Base-by-base conservation (phyloP, 2,329 filamentous ascomycete species). In the Claviceps sp. region DNA sequence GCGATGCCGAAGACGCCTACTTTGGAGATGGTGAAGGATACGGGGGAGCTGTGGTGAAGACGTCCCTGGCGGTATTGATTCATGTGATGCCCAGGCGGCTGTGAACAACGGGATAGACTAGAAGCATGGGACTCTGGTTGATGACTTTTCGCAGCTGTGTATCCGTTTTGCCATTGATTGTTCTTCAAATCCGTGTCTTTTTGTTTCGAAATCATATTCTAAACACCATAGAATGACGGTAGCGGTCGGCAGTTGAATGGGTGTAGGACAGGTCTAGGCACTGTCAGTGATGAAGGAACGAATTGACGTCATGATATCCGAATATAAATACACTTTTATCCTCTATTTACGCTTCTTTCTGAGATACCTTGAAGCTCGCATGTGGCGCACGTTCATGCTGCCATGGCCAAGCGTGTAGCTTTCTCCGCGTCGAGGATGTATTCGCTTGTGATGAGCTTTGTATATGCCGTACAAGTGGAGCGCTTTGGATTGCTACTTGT, bases 1-100 rank as follows among this genome's bases (percentile, higher is more conserved):
- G 67, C 81, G 62, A 74, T 81, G 58, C 79, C 78, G 53, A 80
- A 81, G 70, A 82, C 78, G 49, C 81, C 81, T 4, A 78, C 80
- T 0, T 58, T 78, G 62, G 72, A 80, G 59, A 75, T 84, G 77
- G 82, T 86, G 7, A 68, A 70, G 68, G 77, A 72, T 58, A 70
- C 73, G 16, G 78, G 82, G 1, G 84, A 87, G 13, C 64, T 85
- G 39, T 87, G 84, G 84, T 81, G 66, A 68, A 58, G 5, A 49
- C 48, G n/a, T n/a, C 39, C 14, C 38, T 47, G 14, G 7, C 10
- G 22, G 26, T 24, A 16, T 14, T 22, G 7, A 24, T 34, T 3
- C 13, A n/a, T n/a, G 40, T n/a, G 13, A 17, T 24, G 10, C 40
- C 14, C 10, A 37, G 11, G 17, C 38, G 8, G 17, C 17, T 34